Base-by-base conservation (phyloP, 2,329 filamentous ascomycete species). In the Lachnellula cervina region DNA sequence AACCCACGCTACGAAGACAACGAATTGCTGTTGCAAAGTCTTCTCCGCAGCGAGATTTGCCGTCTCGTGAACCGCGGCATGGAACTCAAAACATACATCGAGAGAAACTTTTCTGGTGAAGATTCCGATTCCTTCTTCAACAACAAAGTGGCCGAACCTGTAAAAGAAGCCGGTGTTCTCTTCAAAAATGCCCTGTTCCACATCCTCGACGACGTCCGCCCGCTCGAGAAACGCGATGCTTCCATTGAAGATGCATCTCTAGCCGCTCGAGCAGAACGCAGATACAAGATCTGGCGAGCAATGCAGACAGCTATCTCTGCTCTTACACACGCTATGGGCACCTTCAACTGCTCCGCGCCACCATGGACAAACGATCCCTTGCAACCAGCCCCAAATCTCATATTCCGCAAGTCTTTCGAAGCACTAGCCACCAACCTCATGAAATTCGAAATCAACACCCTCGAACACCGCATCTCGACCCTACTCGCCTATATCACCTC, bases 381-480 rank as follows among this genome's bases (percentile, higher is more conserved):
- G 13, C 8, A 28, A 23, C 11, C 38, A 21, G 2, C 37, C 5
- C 52, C 52, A 13, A 17, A 28, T 16, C 45, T 52, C 28, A 25
- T 23, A 2, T 46, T 52, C 5, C 47, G 44, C 9, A 53, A 52
- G 17, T 48, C 45, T 6, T 47, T 56, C 23, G 51, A 59, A 6
- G 44, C 51, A 4, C 44, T 61, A 2, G 35, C 53, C 2, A 38
- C 48, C 14, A 51, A 49, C 5, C 49, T 61, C 2, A 9, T 51
- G 13, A 57, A 59, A 32, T 48, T 52, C 16, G 59, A 61, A 32
- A 57, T 61, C 32, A 51, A 52, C 40, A 45, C 42, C 28, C 52
- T 61, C 4, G 57, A 57, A 32, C 42, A 55, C n/a, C 57, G 59
- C 1, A 57, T 61, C 13, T 17, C 34, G 1, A 52, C 59, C 17